Percentiles rank a stretch among this genome's conserved stretches.
These are phyloP conservation scores for Parathielavia appendiculata DNA, from an alignment of 495 filamentous ascomycete species.

Conservation along the genomic window DNA sequence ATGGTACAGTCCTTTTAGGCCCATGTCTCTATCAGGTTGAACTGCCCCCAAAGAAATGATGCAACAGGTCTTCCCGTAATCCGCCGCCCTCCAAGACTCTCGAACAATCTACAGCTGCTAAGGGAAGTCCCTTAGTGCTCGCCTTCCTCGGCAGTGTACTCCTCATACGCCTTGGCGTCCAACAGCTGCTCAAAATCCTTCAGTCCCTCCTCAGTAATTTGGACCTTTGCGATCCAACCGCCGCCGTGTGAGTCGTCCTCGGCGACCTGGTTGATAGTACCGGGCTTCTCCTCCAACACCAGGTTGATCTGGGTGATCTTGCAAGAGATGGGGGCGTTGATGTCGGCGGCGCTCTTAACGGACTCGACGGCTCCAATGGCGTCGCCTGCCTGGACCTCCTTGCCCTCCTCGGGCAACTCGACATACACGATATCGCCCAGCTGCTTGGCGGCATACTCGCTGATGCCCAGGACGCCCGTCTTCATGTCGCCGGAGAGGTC, in stretches of 20 bases:
- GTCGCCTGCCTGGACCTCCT: slow-evolving; percentile 64
- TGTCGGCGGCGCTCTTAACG: slow-evolving; percentile 95
- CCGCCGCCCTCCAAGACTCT: slow-evolving; percentile 5
- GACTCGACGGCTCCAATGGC: slow-evolving; percentile 92
- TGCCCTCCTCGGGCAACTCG: slow-evolving; percentile 69
- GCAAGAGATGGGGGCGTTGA: slow-evolving; percentile 80
- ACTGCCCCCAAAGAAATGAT: slow-evolving; percentile 24
- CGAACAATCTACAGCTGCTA: neutral
- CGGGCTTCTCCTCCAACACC: slow-evolving; percentile 74
- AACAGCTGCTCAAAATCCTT: slow-evolving; percentile 71
- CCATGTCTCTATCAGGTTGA: slow-evolving; percentile 34
- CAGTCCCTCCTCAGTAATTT: slow-evolving; percentile 56
- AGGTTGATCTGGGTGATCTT: slow-evolving; percentile 67
- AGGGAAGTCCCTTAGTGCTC: slow-evolving; percentile 20
- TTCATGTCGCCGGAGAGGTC: slow-evolving; percentile 73
- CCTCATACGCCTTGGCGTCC: slow-evolving; percentile 65
- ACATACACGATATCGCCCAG: slow-evolving; percentile 97
- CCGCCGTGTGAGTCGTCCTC: slow-evolving; percentile 64
- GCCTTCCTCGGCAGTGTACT: slow-evolving; percentile 48
- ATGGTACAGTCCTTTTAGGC: slow-evolving; percentile 27
- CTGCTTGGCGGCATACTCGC: slow-evolving; percentile 78
- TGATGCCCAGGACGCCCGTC: slow-evolving; percentile 73
- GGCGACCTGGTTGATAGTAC: slow-evolving; percentile 76
- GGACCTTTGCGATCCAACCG: slow-evolving; percentile 88
- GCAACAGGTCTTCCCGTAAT: neutral